Evolutionary conservation across 192 early-diverging fungal species (phyloP).

Genomic region (Umbelopsis vinacea): DNA sequence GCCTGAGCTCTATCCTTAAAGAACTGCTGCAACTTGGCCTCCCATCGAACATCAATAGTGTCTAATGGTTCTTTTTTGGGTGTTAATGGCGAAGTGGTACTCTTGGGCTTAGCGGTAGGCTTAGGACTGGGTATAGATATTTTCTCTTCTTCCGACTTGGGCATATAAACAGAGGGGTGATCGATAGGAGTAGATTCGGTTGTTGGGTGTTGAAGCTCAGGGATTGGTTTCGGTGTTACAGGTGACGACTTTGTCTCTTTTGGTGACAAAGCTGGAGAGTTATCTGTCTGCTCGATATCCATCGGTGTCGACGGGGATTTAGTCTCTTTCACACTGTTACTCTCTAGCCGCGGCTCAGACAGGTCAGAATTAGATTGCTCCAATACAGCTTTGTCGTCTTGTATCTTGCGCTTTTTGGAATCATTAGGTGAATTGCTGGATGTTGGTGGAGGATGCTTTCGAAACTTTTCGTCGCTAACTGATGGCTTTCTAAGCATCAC

Average conservation of each 20-base stretch:
- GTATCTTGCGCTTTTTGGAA: background rate
- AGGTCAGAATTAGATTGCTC: background rate
- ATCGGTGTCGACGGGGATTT: background rate
- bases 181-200: background rate
- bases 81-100: background rate
- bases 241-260: slow-evolving; percentile 10
- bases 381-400: background rate
- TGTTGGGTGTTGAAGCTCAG: background rate
- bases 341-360: background rate
- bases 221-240: background rate
- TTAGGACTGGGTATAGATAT: slow-evolving; percentile 1
- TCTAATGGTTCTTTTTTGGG: background rate
- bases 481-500: slow-evolving; percentile 5
- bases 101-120: background rate
- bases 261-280: background rate
- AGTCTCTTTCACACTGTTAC: background rate
- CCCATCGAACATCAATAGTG: slow-evolving; percentile 4
- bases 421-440: background rate
- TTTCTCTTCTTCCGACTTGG: background rate
- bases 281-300: background rate
- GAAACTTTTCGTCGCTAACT: background rate
- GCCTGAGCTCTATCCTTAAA: slow-evolving; percentile 12
- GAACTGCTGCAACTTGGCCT: slow-evolving; percentile 4
- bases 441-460: background rate
- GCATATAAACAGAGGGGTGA: background rate